Evolutionary conservation across 148 eudicot genomes (phyloP).

Genomic region (Chenopodium quinoa): DNA sequence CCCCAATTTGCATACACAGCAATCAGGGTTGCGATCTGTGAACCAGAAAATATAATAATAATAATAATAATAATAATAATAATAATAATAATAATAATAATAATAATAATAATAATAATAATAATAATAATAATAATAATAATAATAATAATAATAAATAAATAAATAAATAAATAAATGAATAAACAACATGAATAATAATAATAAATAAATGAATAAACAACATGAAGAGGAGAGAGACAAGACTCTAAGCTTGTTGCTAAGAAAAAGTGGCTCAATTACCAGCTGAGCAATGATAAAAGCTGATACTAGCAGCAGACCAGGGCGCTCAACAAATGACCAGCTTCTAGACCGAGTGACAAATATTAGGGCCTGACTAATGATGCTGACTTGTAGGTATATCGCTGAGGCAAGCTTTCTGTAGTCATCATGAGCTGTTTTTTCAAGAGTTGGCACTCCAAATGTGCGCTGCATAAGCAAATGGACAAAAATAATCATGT

Average conservation of each 20-base stretch:
- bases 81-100: no score
- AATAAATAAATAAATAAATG: no score
- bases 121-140: neutral
- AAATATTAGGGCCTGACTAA: constrained; percentile 43
- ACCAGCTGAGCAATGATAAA: constrained; percentile 47
- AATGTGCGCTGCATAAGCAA: constrained; percentile 31
- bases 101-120: no score
- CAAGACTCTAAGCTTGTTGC: neutral
- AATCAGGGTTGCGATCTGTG: constrained; percentile 45
- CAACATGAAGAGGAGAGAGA: neutral
- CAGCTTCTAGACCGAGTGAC: constrained; percentile 42
- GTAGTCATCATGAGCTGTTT: constrained; percentile 33
- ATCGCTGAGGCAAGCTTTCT: constrained; percentile 47
- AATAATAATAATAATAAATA: no score
- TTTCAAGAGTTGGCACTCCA: constrained; percentile 33
- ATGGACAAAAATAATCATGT: neutral
- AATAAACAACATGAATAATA: no score
- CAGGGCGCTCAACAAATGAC: constrained; percentile 44
- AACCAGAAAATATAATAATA: neutral
- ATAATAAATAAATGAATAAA: neutral
- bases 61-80: no score
- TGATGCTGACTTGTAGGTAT: constrained; percentile 48
- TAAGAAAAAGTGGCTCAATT: constrained; percentile 5
- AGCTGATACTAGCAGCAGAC: constrained; percentile 34
- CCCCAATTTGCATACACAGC: constrained; percentile 50